These are phyloP conservation scores for Psilocybe cyanescens DNA, from an alignment of 768 basidiomycete species.

Conservation along the genomic window DNA sequence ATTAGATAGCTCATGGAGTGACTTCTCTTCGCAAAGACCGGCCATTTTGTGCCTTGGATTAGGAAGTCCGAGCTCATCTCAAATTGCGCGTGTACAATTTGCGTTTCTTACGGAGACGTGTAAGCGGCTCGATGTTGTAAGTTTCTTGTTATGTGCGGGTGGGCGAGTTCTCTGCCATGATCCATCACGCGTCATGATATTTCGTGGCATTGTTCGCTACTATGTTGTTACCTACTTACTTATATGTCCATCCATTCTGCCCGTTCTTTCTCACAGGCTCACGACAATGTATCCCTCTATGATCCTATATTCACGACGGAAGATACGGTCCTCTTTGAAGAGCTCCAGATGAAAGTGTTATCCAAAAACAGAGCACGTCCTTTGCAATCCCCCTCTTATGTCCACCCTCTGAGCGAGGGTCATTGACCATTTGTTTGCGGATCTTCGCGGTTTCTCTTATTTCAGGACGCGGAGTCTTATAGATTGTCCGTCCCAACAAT, in stretches of 20 bases:
- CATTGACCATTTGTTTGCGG: conserved; percentile 14
- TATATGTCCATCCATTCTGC: conserved; percentile 1
- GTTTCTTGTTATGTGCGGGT: not conserved
- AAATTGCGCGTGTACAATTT: conserved; percentile 68
- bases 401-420: conserved; percentile 5
- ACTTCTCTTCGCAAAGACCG: conserved; percentile 16
- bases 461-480: conserved; percentile 34
- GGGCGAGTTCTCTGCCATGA: not conserved
- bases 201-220: not conserved
- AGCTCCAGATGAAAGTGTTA: conserved; percentile 41
- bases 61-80: conserved; percentile 69
- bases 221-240: not conserved
- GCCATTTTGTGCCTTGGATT: conserved; percentile 70
- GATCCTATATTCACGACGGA: conserved; percentile 77
- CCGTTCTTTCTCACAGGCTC: conserved; percentile 41
- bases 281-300: conserved; percentile 53
- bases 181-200: conserved; percentile 12
- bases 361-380: conserved; percentile 54
- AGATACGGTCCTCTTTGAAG: conserved; percentile 56
- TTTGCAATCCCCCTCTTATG: not conserved
- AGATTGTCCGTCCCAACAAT: conserved; percentile 52
- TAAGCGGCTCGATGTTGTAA: conserved; percentile 58
- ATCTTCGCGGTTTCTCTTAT: conserved; percentile 2
- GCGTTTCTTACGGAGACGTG: conserved; percentile 64
- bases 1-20: conserved; percentile 21